Evolutionary conservation across 2,329 filamentous ascomycete genomes (phyloP).

Genomic region (Sporothrix protearum): DNA sequence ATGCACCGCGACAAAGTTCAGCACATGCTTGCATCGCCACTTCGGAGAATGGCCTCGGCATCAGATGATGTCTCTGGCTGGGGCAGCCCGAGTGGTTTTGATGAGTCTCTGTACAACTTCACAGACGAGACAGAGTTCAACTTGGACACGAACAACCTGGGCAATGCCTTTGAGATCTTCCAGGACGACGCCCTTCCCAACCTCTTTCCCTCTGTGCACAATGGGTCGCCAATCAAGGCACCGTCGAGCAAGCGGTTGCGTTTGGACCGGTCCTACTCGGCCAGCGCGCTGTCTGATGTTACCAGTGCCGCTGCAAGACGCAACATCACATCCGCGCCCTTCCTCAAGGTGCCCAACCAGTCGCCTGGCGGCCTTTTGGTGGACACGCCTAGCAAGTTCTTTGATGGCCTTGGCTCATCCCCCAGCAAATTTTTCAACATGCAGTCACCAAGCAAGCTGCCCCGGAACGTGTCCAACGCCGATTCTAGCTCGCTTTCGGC

Average conservation of each 20-base stretch:
- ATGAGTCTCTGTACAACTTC: conserved; percentile 52
- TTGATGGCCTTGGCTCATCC: conserved; percentile 54
- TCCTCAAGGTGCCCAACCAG: conserved; percentile 48
- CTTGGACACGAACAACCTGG: conserved; percentile 51
- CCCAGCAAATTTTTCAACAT: conserved; percentile 50
- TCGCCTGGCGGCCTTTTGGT: conserved; percentile 39
- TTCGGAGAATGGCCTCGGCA: conserved; percentile 42
- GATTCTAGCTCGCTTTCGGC: neutral
- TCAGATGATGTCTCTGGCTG: conserved; percentile 39
- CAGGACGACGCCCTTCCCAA: conserved; percentile 42
- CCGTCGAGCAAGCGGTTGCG: conserved; percentile 56
- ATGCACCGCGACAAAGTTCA: conserved; percentile 82
- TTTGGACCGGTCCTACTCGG: conserved; percentile 61
- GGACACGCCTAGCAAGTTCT: conserved; percentile 57
- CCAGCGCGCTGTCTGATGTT: conserved; percentile 59
- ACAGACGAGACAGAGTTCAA: conserved; percentile 47
- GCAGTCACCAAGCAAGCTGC: conserved; percentile 40
- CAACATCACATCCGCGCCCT: conserved; percentile 48
- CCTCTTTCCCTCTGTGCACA: conserved; percentile 47
- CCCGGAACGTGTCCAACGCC: conserved; percentile 34
- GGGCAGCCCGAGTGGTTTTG: conserved; percentile 68
- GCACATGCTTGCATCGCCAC: conserved; percentile 75
- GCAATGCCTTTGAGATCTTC: conserved; percentile 54
- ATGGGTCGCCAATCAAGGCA: conserved; percentile 64
- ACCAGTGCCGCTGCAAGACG: conserved; percentile 53